Base-by-base conservation (phyloP, 2,329 filamentous ascomycete genomes). In the Graphilbum fragrans region DNA sequence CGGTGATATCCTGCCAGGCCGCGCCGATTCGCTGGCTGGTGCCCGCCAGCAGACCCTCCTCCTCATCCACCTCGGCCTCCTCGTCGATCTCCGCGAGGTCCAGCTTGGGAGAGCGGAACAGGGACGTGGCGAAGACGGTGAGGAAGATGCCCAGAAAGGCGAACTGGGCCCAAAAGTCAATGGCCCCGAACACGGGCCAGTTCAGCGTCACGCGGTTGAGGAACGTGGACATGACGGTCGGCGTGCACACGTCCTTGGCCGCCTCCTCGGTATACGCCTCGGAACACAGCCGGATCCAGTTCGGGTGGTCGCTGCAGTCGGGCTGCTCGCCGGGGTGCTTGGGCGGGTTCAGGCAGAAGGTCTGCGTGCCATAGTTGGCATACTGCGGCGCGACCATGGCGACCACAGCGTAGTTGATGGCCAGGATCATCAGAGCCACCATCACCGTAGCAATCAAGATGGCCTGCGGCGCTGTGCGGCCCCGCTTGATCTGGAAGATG, bases 341-440 rank as follows among this genome's bases (percentile, higher is more conserved):
- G 3, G 79, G 72, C 27, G 78, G 69, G 48, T 82, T 77, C 52
- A 86, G 80, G 62, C 92, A 98, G 65, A 88, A 95, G 1, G 84
- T 94, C 60, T 98, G 92, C 0, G 88, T 86, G 38, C 92, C 92
- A 56, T 86, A 98, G 41, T 82, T 93, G 37, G 90, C 78, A 58
- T 98, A 98, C 56, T 96, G 88, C 2, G 92, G 92, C 6, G 87
- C 92, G n/a, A 94, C 78, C 47, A 96, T 71, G 82, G 93, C 94
- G 43, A 86, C 82, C 34, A 96, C 68, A 9, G 86, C 78, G 59
- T 96, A 98, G 64, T 96, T 94, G 60, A 94, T 82, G 27, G 86
- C 92, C 35, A 98, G 66, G 2, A 85, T 85, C 50, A 93, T 90
- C 49, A 96, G 72, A 0, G 86, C 90, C 37, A 98, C 71, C 67